Conservation (phyloP, 169 alveolate genomes). For the Plasmodium coatneyi region DNA sequence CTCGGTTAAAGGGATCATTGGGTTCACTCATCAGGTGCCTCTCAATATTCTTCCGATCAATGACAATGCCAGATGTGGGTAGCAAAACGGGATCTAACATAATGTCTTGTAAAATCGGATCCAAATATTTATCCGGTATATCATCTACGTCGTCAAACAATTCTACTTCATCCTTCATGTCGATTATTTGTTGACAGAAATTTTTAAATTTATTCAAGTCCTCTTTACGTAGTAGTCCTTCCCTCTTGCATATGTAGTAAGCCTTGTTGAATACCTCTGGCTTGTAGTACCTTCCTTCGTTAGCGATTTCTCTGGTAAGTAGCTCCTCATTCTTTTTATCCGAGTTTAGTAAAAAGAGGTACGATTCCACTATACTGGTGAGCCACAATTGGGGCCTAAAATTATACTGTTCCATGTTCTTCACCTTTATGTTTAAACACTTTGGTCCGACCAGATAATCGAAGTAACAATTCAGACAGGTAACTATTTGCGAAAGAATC, state of each 20-base stretch:
- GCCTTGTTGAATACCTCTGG: slow-evolving; percentile 84
- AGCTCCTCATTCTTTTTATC: slow-evolving; percentile 50
- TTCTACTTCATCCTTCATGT: slow-evolving; percentile 75
- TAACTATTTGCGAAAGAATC: slow-evolving; percentile 88
- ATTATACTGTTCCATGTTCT: slow-evolving; percentile 88
- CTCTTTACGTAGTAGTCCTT: slow-evolving; percentile 77
- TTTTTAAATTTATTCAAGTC: slow-evolving; percentile 77
- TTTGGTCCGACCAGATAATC: slow-evolving; percentile 91
- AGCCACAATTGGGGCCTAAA: slow-evolving; percentile 89
- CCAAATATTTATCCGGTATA: slow-evolving; percentile 92
- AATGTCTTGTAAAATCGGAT: slow-evolving; percentile 92
- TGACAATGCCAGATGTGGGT: slow-evolving; percentile 91
- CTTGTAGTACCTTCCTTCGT: slow-evolving; percentile 87
- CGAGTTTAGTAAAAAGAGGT: slow-evolving; percentile 75
- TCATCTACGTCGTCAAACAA: slow-evolving; percentile 79
- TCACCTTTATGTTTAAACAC: slow-evolving; percentile 90
- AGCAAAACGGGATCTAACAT: slow-evolving; percentile 94
- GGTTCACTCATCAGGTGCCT: slow-evolving; percentile 93
- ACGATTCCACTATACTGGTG: slow-evolving; percentile 82
- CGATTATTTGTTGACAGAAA: slow-evolving; percentile 69
- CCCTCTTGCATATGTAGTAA: slow-evolving; percentile 85
- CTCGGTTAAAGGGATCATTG: slow-evolving; percentile 94
- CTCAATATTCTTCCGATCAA: slow-evolving; percentile 93
- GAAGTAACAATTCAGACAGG: slow-evolving; percentile 90
- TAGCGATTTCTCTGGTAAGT: slow-evolving; percentile 74